phyloP scores from a whole-genome alignment of 164 flowering plant species.

The Hamamelis virginiana region DNA sequence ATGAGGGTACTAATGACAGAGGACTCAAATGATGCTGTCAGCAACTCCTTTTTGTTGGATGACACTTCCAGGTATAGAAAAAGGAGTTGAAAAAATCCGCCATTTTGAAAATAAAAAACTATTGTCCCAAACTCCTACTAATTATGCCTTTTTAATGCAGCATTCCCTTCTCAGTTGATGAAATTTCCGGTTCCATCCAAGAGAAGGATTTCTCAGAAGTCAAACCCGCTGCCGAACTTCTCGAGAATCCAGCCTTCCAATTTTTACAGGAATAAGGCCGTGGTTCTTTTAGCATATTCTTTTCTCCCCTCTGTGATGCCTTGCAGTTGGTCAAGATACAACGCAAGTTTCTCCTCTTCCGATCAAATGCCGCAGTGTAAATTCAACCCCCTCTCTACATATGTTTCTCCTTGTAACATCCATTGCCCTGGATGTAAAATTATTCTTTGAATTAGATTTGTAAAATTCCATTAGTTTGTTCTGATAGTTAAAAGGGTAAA shows the following conservation, averaged over 20 bases:
- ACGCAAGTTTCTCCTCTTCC: slow-evolving; percentile 2
- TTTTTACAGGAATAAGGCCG: slow-evolving; percentile 70
- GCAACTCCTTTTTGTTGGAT: slow-evolving; percentile 71
- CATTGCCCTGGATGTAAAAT: slow-evolving; percentile 31
- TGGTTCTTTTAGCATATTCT: slow-evolving; percentile 6
- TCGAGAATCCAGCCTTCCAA: slow-evolving; percentile 73
- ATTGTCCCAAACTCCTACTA: slow-evolving; percentile 3
- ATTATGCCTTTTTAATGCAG: slow-evolving; percentile 40
- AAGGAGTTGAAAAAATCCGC: neutral
- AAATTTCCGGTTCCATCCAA: slow-evolving; percentile 48
- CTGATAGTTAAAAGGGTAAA: slow-evolving; percentile 29
- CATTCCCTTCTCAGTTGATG: slow-evolving; percentile 86
- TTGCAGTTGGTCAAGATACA: slow-evolving; percentile 1
- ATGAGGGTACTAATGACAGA: slow-evolving; percentile 68
- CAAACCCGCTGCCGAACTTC: slow-evolving; percentile 64
- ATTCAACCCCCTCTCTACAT: slow-evolving; percentile 19
- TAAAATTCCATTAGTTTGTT: slow-evolving; percentile 31
- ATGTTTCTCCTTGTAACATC: slow-evolving; percentile 14
- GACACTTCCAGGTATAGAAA: slow-evolving; percentile 72
- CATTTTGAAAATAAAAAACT: neutral
- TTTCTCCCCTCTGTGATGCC: slow-evolving; percentile 2
- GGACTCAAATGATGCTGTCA: slow-evolving; percentile 49
- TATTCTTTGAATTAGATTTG: slow-evolving; percentile 34
- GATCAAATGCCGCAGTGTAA: slow-evolving; percentile 27
- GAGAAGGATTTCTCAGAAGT: slow-evolving; percentile 62